Evolutionary conservation across 768 basidiomycete genomes (phyloP).

Genomic region (Pleurotus salmoneostramineus): DNA sequence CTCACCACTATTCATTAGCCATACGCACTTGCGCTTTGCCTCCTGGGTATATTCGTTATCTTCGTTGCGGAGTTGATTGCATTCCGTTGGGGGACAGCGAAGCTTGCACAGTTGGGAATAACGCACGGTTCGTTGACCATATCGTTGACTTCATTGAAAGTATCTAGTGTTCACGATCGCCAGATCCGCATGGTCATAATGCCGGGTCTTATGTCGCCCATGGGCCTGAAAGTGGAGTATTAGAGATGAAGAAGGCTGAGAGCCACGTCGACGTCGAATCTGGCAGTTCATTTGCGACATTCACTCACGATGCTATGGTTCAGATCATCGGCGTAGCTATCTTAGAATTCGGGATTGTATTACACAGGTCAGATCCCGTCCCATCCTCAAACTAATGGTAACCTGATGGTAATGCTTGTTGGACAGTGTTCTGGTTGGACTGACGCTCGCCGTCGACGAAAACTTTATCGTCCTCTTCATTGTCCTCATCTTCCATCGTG

Average conservation of each 20-base stretch:
- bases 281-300: conserved; percentile 8
- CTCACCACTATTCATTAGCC: conserved; percentile 42
- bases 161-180: background rate
- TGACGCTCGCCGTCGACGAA: conserved; percentile 87
- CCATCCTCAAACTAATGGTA: background rate
- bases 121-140: conserved; percentile 43
- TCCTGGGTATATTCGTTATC: conserved; percentile 77
- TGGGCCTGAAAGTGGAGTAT: conserved; percentile 49
- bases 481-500: conserved; percentile 91
- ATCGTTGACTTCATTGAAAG: too few relatives aligned
- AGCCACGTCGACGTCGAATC: background rate
- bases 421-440: conserved; percentile 72
- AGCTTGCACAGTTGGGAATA: conserved; percentile 65
- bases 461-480: conserved; percentile 84
- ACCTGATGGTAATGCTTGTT: background rate
- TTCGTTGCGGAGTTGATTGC: conserved; percentile 86
- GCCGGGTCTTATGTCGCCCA: conserved; percentile 60
- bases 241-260: background rate
- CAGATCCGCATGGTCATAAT: conserved; percentile 69
- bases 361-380: conserved; percentile 57
- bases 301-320: conserved; percentile 41
- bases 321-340: conserved; percentile 88
- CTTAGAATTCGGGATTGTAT: conserved; percentile 88
- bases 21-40: conserved; percentile 76
- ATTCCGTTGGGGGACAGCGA: conserved; percentile 80